Evolutionary conservation across 164 flowering plant species (phyloP), one percentile per base, ranked within the genome.

Genomic region (Vitis rotundifolia): DNA sequence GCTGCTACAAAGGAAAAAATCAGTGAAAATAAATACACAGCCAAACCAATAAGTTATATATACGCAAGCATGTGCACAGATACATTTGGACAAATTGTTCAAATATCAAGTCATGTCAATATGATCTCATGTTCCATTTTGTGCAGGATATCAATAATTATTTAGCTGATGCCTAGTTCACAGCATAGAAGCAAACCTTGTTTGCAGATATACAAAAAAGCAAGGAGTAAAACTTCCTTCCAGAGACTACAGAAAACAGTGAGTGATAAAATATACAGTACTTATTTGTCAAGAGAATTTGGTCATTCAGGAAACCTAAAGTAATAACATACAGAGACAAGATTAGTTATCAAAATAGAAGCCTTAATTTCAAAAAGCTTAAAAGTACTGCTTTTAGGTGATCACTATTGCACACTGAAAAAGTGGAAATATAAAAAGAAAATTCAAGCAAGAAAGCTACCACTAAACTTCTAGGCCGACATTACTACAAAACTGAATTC

Each of bases 1-100:
- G 69, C 94, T 95, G 91, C 69, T 70, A 53, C 58, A 28, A 80
- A 80, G 64, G 49, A 15, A 68, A 55, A 57, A 64, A 2, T 47
- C 49, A 47, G 67, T 54, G 28, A 71, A 49, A 19, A 29, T 9
- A 51, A 12, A 49, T 22, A 37, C 44, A 37, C 50, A 51, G 18
- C 31, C 55, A 54, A 63, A 31, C 57, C 18, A 59, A 12, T 59
- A 14, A 59, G 6, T 12, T 16, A 22, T n/a, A 48, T 37, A 37
- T 37, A 37, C 0, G 8, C 8, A 31, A 3, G 44, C 8, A 37
- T 37, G 44, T 37, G 44, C 22, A 67, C 13, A 55, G 11, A 60
- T 12, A 53, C 26, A 48, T 9, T 8, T 48, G 50, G 6, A 14
- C 22, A 44, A 60, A 26, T 37, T 15, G 15, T 29, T 19, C 28